Percentiles rank a stretch among this genome's conserved stretches.
phyloP scores from a whole-genome alignment of 2,329 filamentous ascomycete species.

The Verticillium zaregamsianum region DNA sequence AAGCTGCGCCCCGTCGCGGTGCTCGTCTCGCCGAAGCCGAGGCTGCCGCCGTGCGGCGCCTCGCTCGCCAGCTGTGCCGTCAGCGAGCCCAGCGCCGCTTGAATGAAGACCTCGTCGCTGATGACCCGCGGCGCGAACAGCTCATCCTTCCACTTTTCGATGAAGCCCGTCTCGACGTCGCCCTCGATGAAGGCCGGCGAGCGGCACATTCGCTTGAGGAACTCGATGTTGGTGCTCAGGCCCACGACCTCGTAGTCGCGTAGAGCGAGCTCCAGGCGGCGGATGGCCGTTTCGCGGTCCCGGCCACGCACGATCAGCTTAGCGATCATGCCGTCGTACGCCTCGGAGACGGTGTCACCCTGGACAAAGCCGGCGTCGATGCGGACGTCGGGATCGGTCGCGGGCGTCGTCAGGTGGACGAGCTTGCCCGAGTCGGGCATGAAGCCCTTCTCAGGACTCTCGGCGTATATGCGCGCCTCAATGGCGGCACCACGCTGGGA shows the following conservation, averaged over 20 bases:
- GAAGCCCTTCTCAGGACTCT: conserved; percentile 88
- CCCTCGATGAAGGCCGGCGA: conserved; percentile 80
- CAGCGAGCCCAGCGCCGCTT: conserved; percentile 68
- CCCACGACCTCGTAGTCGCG: conserved; percentile 91
- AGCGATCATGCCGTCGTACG: conserved; percentile 98
- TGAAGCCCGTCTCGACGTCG: conserved; percentile 93
- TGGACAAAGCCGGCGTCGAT: conserved; percentile 92
- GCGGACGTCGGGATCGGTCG: conserved; percentile 66
- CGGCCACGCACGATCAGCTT: conserved; percentile 90
- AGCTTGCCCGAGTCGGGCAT: conserved; percentile 89
- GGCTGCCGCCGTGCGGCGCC: conserved; percentile 41
- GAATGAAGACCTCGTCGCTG: conserved; percentile 72
- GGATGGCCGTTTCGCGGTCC: conserved; percentile 74
- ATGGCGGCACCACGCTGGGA: conserved; percentile 77
- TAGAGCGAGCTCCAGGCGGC: conserved; percentile 75
- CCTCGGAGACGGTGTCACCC: conserved; percentile 87
- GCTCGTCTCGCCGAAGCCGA: conserved; percentile 49
- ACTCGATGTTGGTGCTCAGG: conserved; percentile 93
- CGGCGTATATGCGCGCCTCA: conserved; percentile 94
- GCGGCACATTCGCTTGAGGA: conserved; percentile 81
- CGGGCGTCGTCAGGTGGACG: conserved; percentile 74
- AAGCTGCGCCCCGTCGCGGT: conserved; percentile 41
- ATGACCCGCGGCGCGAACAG: conserved; percentile 65
- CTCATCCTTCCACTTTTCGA: conserved; percentile 78
- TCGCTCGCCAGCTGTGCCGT: conserved; percentile 4